Percentiles rank a stretch among this genome's conserved stretches.
Conservation (phyloP, 768 basidiomycete species). For the Lyophyllum semitale region DNA sequence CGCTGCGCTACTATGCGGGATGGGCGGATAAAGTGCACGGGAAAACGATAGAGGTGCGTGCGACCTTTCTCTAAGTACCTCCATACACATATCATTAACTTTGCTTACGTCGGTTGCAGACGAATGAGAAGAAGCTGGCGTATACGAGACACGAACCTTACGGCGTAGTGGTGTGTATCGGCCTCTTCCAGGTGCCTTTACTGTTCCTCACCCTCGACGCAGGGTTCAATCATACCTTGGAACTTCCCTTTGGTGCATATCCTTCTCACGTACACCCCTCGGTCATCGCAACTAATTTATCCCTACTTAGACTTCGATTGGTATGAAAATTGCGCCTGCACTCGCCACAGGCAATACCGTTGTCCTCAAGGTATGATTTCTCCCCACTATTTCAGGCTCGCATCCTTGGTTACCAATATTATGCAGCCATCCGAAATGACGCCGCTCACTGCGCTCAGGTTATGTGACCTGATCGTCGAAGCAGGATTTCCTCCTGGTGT, state of each 20-base stretch:
- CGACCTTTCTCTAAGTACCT: too few species aligned
- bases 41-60: conserved; percentile 53
- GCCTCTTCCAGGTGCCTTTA: neutral
- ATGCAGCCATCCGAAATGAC: conserved; percentile 63
- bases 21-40: conserved; percentile 77
- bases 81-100: too few species aligned
- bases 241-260: conserved; percentile 40
- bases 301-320: conserved; percentile 18
- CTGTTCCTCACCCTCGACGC: neutral
- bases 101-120: conserved; percentile 31
- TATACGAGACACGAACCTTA: conserved; percentile 73
- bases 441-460: conserved; percentile 53
- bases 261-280: too few species aligned
- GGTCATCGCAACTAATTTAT: too few species aligned
- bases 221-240: conserved; percentile 65
- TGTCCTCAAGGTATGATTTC: conserved; percentile 40
- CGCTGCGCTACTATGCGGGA: conserved; percentile 72
- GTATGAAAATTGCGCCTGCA: conserved; percentile 66
- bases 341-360: conserved; percentile 64
- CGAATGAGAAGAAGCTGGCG: conserved; percentile 53
- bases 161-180: conserved; percentile 4
- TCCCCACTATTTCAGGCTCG: neutral
- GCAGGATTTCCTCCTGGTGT: conserved; percentile 68
- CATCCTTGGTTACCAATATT: neutral
- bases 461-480: conserved; percentile 47